A percentile compares a stretch with the other conserved stretches of the same genome.
Evolutionary conservation across 1,284 basidiomycete genomes (phyloP).

Genomic region (Ceratobasidium sp.): DNA sequence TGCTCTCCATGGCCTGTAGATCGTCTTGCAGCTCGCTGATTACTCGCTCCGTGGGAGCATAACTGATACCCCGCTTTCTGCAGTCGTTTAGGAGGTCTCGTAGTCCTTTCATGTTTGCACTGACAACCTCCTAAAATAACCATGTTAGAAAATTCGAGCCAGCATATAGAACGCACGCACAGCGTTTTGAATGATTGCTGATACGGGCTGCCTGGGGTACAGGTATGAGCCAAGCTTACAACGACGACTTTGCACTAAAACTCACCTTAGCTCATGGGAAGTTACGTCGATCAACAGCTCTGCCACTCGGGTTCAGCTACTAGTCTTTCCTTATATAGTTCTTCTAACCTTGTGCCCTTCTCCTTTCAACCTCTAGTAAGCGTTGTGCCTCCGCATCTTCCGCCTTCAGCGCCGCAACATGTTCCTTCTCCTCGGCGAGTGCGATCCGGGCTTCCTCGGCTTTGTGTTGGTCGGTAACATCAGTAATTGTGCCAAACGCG

Average conservation of each 20-base stretch:
- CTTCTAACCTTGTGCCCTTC: constrained; percentile 49
- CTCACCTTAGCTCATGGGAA: constrained; percentile 49
- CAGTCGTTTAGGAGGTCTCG: constrained; percentile 40
- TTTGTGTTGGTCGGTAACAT: constrained; percentile 50
- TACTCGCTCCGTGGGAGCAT: constrained; percentile 47
- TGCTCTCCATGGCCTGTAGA: constrained; percentile 49
- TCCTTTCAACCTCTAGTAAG: constrained; percentile 48
- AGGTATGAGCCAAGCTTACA: not conserved
- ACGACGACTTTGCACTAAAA: not conserved
- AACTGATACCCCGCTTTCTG: constrained; percentile 14
- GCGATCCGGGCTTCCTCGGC: constrained; percentile 49
- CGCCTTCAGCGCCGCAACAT: constrained; percentile 48
- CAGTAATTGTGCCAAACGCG: constrained; percentile 39
- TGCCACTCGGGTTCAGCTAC: not conserved
- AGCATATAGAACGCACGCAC: not conserved
- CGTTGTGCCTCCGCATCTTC: constrained; percentile 45
- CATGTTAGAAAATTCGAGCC: too few species aligned
- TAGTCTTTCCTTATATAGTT: too few species aligned
- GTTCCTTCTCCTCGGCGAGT: constrained; percentile 50
- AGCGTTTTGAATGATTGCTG: constrained; percentile 48
- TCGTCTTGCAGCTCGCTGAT: constrained; percentile 56
- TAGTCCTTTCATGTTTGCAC: constrained; percentile 48
- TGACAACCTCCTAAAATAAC: constrained; percentile 42
- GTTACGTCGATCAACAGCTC: constrained; percentile 52
- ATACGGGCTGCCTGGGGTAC: constrained; percentile 49